These are phyloP conservation scores for Acanthamoeba lenticulata DNA, from an alignment of 208 protist species.

Conservation along the genomic window DNA sequence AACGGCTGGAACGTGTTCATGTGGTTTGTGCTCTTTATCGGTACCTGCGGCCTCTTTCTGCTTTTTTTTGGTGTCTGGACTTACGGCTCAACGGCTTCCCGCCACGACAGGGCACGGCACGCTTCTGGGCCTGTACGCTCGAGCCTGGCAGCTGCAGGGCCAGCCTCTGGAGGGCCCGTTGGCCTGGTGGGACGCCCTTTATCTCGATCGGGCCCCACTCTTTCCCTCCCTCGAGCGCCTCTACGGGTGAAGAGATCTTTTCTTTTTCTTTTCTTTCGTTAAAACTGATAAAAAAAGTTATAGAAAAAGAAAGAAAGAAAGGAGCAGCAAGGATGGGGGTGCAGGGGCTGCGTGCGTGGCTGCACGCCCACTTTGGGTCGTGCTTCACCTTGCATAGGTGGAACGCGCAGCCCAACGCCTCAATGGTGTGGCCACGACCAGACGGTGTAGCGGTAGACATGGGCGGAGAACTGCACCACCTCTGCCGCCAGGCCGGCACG, in stretches of 20 bases:
- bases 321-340: conserved; percentile 22
- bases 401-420: neutral
- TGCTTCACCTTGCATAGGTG: conserved; percentile 11
- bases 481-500: neutral
- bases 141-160: conserved; percentile 35
- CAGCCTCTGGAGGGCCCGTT: neutral
- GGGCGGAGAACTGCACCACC: neutral
- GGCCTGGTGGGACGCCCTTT: conserved; percentile 42
- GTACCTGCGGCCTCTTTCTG: neutral
- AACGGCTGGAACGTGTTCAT: conserved; percentile 64
- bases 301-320: neutral
- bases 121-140: neutral
- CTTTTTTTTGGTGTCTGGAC: neutral
- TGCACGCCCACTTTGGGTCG: neutral
- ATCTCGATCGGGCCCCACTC: conserved; percentile 8
- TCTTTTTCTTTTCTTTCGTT: too few species aligned
- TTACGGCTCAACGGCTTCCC: neutral
- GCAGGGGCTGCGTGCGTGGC: neutral
- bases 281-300: too few species aligned
- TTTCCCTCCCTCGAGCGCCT: neutral
- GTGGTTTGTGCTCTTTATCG: conserved; percentile 68
- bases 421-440: neutral
- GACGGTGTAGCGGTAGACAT: conserved; percentile 10
- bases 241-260: too few species aligned
- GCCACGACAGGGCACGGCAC: neutral